A percentile compares a stretch with the other conserved stretches of the same genome.
phyloP scores from a whole-genome alignment of 805 yeast genomes.

The Yueomyces sp. region DNA sequence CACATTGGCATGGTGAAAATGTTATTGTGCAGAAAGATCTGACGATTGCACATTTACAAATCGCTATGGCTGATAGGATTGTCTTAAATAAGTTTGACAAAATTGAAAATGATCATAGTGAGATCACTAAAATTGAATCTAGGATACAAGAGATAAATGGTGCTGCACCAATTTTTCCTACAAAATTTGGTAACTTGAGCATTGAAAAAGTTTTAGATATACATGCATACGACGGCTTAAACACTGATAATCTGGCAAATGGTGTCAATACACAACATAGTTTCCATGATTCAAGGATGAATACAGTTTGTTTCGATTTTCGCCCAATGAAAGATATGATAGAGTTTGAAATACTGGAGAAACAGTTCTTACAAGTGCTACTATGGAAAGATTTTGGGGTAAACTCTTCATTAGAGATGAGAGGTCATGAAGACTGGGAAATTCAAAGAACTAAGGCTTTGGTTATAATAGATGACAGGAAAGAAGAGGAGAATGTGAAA shows the following conservation, averaged over 20 bases:
- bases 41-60: constrained; percentile 80
- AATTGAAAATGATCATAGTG: constrained; percentile 15
- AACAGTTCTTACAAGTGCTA: constrained; percentile 46
- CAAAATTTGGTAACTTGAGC: constrained; percentile 63
- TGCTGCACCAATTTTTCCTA: constrained; percentile 50
- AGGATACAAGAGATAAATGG: constrained; percentile 43
- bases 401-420: constrained; percentile 1
- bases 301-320: constrained; percentile 39
- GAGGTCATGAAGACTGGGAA: constrained; percentile 29
- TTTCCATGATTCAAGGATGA: constrained; percentile 39
- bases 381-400: constrained; percentile 54
- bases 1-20: constrained; percentile 49
- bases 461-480: constrained; percentile 29
- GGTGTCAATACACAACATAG: constrained; percentile 4
- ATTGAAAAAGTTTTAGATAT: constrained; percentile 56
- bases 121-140: constrained; percentile 22
- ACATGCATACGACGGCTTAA: constrained; percentile 52
- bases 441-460: constrained; percentile 78
- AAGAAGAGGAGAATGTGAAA: constrained; percentile 25
- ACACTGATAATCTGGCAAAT: neutral
- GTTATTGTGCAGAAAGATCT: constrained; percentile 27
- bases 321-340: constrained; percentile 23
- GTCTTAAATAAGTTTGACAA: constrained; percentile 69
- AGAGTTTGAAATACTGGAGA: constrained; percentile 37
- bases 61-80: constrained; percentile 79